Conservation (phyloP, 2,329 filamentous ascomycete species). For the Trichophyton schoenleinii region DNA sequence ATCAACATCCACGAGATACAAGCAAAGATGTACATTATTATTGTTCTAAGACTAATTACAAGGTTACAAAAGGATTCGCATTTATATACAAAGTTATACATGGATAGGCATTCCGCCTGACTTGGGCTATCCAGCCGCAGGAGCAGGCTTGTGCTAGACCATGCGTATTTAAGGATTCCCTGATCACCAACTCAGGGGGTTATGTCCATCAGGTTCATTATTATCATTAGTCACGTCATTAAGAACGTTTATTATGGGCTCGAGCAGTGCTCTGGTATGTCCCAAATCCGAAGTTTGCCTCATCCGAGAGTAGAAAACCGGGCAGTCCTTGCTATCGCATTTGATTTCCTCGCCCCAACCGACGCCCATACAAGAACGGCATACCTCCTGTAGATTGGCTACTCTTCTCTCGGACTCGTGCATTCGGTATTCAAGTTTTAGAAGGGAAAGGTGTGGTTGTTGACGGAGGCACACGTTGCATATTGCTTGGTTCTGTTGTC, state of each 20-base stretch:
- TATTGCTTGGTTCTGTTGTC: slow-evolving; percentile 26
- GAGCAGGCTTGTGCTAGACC: no score
- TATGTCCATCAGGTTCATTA: neutral
- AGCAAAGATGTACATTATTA: neutral
- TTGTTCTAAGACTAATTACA: neutral
- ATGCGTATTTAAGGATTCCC: no score
- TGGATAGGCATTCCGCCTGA: no score
- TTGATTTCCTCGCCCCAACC: slow-evolving; percentile 62
- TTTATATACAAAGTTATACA: no score
- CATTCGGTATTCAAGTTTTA: slow-evolving; percentile 51
- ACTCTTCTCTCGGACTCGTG: slow-evolving; percentile 51
- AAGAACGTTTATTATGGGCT: slow-evolving; percentile 27
- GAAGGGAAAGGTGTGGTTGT: slow-evolving; percentile 44
- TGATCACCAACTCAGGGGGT: neutral
- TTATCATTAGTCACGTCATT: slow-evolving; percentile 15
- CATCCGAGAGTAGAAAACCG: slow-evolving; percentile 61
- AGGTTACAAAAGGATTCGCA: no score
- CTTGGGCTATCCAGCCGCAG: no score
- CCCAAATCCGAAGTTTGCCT: slow-evolving; percentile 27
- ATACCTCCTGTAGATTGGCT: slow-evolving; percentile 55
- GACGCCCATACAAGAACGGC: slow-evolving; percentile 65
- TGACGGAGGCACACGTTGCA: slow-evolving; percentile 26
- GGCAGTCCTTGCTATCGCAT: slow-evolving; percentile 86
- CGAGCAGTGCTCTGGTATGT: slow-evolving; percentile 26
- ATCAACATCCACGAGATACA: neutral